Evolutionary conservation across 1,284 basidiomycete species (phyloP), one percentile per base, ranked within the genome.

Genomic region (Cryptococcus sp.): DNA sequence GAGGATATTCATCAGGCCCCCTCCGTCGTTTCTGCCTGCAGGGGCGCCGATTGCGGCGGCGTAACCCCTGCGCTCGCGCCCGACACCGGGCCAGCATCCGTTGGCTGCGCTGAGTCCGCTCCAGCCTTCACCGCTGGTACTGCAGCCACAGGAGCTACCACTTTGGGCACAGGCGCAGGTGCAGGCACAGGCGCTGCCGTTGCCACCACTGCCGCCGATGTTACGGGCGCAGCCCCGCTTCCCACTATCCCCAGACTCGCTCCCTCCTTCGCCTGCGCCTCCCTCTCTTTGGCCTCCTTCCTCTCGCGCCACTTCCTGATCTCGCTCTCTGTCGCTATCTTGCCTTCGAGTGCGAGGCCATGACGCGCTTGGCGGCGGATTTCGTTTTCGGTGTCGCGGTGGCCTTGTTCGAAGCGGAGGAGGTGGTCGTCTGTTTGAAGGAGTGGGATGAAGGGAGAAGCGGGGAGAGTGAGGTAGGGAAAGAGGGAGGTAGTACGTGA

Each of bases 251-350:
- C 16, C 13, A 23, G 18, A 2, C 13, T 38, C 12, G 52, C 53
- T 35, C 50, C 55, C 28, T 53, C 53, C 28, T 40, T 55, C 37
- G 50, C 56, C 20, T 50, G 52, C 39, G 55, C 58, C 42, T 33
- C 49, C 18, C 18, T 42, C 53, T 54, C 50, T 53, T 57, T 62
- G 61, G 54, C 75, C 52, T 79, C 79, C 64, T 70, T 73, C 59
- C 78, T 78, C 20, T 80, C 82, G 69, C 83, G 86, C 90, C 90
- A 93, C 70, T 84, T 85, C 40, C 84, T 80, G 46, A 92, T 91
- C 67, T 88, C 89, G 11, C 85, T 84, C 75, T 93, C 90, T 8
- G 89, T 91, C 4, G 85, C 84, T 56, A 92, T 82, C 47, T 88
- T 80, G 18, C 89, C 89, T 60, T 83, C 82, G 39, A 83, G 81